A percentile compares a stretch with the other conserved stretches of the same genome.
Evolutionary conservation across 1,284 basidiomycete genomes (phyloP).

Genomic region (Trametes hirsuta): DNA sequence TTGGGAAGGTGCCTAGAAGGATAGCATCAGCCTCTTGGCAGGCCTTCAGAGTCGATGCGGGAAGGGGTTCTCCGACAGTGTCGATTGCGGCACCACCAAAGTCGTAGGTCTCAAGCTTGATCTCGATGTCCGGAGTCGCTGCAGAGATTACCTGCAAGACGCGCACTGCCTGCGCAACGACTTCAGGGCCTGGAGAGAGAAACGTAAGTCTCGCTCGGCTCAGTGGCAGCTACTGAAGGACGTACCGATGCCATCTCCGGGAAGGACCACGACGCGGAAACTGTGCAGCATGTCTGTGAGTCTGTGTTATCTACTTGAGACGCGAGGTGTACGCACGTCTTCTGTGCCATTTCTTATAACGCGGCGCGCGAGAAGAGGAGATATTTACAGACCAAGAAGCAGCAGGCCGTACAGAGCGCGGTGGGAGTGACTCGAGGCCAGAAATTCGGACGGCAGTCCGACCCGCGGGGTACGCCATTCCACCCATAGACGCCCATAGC

Average conservation of each 20-base stretch:
- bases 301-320: background rate
- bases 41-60: constrained; percentile 83
- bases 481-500: constrained; percentile 6
- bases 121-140: constrained; percentile 62
- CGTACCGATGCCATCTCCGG: constrained; percentile 96
- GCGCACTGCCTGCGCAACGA: constrained; percentile 86
- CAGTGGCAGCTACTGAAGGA: background rate
- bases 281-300: constrained; percentile 40
- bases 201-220: background rate
- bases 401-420: constrained; percentile 1
- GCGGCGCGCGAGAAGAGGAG: background rate
- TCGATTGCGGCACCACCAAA: constrained; percentile 98
- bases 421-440: constrained; percentile 8
- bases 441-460: constrained; percentile 20
- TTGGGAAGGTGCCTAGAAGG: constrained; percentile 72
- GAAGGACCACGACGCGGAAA: constrained; percentile 87
- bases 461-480: background rate
- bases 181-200: constrained; percentile 79
- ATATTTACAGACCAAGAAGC: background rate
- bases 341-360: constrained; percentile 41
- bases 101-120: constrained; percentile 78
- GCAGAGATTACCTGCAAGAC: constrained; percentile 81
- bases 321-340: constrained; percentile 38
- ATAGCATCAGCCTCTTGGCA: constrained; percentile 92
- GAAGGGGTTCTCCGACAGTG: constrained; percentile 81